A percentile compares a stretch with the other conserved stretches of the same genome.
Evolutionary conservation across 1,139 yeast genomes (phyloP).

Genomic region (Zygoascus sp.): DNA sequence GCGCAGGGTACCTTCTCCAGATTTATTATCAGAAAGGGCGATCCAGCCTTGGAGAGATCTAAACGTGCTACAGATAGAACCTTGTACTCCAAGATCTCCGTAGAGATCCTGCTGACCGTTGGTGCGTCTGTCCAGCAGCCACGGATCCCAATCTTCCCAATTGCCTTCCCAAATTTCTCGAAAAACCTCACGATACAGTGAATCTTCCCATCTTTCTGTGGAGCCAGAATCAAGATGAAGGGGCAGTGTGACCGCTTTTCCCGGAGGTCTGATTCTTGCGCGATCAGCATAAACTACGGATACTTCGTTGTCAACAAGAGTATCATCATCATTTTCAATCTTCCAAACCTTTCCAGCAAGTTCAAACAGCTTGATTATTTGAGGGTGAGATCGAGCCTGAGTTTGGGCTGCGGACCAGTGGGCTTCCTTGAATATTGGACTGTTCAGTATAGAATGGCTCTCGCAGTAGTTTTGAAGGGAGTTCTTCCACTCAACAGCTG

Average conservation of each 20-base stretch:
- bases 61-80: conserved; percentile 39
- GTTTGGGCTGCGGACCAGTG: conserved; percentile 44
- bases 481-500: conserved; percentile 4
- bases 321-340: conserved; percentile 15
- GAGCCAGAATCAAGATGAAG: conserved; percentile 47
- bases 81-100: conserved; percentile 25
- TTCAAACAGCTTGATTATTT: conserved; percentile 34
- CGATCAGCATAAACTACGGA: conserved; percentile 53
- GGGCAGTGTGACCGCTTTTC: conserved; percentile 37
- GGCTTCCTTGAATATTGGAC: background rate
- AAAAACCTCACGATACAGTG: conserved; percentile 40
- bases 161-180: conserved; percentile 39
- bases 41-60: conserved; percentile 50
- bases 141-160: conserved; percentile 44
- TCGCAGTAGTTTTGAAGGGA: conserved; percentile 1
- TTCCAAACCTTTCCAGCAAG: conserved; percentile 39
- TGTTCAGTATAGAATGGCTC: conserved; percentile 1
- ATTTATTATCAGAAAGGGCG: conserved; percentile 38
- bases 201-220: conserved; percentile 47
- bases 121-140: conserved; percentile 38
- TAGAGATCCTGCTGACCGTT: conserved; percentile 39
- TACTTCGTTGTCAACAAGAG: conserved; percentile 31
- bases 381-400: conserved; percentile 44
- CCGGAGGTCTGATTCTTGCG: conserved; percentile 46
- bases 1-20: conserved; percentile 45